Conservation (phyloP, 306 rosid species). For the Medicago ruthenica region DNA sequence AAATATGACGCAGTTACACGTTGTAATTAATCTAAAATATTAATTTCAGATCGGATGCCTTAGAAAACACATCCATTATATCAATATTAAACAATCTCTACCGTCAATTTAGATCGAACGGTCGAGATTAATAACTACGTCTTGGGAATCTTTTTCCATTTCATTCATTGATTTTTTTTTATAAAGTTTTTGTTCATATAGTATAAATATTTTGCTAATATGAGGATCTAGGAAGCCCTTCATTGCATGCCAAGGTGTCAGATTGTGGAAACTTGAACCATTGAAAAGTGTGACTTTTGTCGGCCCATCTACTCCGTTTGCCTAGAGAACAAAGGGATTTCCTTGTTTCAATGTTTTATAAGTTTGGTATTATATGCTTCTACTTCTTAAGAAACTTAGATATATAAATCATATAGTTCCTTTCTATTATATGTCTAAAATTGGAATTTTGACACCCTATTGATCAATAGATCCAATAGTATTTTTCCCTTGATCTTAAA, state of each 20-base stretch:
- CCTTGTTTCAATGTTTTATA: conserved; percentile 23
- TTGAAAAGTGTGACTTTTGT: conserved; percentile 47
- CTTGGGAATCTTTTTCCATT: neutral
- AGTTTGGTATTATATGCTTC: conserved; percentile 35
- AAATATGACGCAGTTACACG: neutral
- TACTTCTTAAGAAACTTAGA: neutral
- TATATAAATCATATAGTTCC: neutral
- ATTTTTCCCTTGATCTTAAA: neutral
- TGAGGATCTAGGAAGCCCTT: conserved; percentile 43
- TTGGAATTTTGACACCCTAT: conserved; percentile 2
- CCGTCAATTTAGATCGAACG: neutral
- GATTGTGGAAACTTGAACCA: conserved; percentile 69
- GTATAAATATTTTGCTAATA: neutral
- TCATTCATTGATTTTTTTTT: neutral
- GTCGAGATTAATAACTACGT: too few species aligned
- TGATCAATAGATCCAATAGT: neutral
- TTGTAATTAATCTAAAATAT: neutral
- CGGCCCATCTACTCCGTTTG: conserved; percentile 4
- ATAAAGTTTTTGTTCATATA: neutral
- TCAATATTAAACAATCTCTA: neutral
- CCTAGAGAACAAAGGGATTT: conserved; percentile 29
- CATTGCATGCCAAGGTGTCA: conserved; percentile 46
- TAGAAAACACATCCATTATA: neutral
- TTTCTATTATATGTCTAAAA: neutral
- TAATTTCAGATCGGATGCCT: neutral